Evolutionary conservation across 148 eudicot genomes (phyloP), one percentile per base, ranked within the genome.

Genomic region (Silene conica): DNA sequence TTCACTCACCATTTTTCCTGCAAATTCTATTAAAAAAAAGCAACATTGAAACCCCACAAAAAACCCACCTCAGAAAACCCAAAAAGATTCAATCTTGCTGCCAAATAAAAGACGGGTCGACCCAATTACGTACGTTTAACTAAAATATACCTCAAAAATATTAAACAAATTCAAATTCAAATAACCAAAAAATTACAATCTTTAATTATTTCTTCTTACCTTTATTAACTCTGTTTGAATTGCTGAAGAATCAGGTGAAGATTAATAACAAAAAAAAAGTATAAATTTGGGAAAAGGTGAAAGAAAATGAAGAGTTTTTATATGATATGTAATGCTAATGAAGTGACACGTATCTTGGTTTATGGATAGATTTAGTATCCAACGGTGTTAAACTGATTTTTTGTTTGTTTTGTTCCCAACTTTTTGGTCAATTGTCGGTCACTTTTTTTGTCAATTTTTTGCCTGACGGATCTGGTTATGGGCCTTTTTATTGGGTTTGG

Each of bases 1-100:
- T 57, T 81, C 78, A 77, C 73, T 83, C 64, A 79, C 82, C 90
- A 86, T 86, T 75, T 77, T 48, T 12, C 81, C 87, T 82, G 75
- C 79, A 71, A 68, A 81, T 66, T 74, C 21, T 43, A 69, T 26
- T 15, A 11, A 64, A 12, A 65, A 14, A 25, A 66, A 6, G 25
- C 60, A 74, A 18, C 70, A 46, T 60, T 57, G 2, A 76, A 22
- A 7, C 16, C 68, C 28, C 52, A n/a, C 26, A 3, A 22, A 79
- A 65, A 64, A 59, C 16, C 19, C 21, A 20, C 23, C 21, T 1
- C 63, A 60, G 43, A 68, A 68, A 50, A 15, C 63, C 55, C 38
- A 11, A 4, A 77, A 65, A 77, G 58, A 55, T 21, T 13, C 11
- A 58, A 58, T n/a, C 62, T 58, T 58, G 20, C 62, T 8, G 12